These are phyloP conservation scores for Stephanodiscus triporus DNA, from an alignment of 108 stramenopile genomes.

Conservation along the genomic window DNA sequence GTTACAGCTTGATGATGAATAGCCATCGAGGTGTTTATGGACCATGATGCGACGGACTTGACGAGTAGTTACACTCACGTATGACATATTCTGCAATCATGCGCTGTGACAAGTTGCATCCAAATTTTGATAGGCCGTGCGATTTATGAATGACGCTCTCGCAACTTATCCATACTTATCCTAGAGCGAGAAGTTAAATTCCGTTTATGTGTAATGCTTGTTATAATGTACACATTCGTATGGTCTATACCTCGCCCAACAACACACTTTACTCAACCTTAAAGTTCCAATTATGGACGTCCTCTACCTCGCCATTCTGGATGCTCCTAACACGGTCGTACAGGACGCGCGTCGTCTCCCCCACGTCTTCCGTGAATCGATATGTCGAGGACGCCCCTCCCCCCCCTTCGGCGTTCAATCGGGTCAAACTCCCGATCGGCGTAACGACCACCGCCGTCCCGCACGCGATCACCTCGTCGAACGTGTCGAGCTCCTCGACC, in stretches of 20 bases:
- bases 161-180: no score
- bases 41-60: no score
- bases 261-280: conserved; percentile 47
- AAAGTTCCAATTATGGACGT: conserved; percentile 91
- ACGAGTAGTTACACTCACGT: no score
- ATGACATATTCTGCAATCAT: no score
- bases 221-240: neutral
- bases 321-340: conserved; percentile 90
- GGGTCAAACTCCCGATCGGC: conserved; percentile 86
- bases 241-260: neutral
- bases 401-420: conserved; percentile 45
- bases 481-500: conserved; percentile 80
- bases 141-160: no score
- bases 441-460: conserved; percentile 99
- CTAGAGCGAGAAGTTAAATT: no score
- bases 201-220: neutral
- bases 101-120: no score
- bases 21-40: neutral
- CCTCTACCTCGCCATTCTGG: conserved; percentile 93
- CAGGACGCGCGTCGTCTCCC: conserved; percentile 79
- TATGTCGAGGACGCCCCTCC: conserved; percentile 62
- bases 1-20: conserved; percentile 51
- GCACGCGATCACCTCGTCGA: conserved; percentile 96
- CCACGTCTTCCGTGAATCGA: conserved; percentile 81
- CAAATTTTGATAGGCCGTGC: no score